phyloP scores from a whole-genome alignment of 2,329 filamentous ascomycete species.

The Curvularia hawaiiensis region DNA sequence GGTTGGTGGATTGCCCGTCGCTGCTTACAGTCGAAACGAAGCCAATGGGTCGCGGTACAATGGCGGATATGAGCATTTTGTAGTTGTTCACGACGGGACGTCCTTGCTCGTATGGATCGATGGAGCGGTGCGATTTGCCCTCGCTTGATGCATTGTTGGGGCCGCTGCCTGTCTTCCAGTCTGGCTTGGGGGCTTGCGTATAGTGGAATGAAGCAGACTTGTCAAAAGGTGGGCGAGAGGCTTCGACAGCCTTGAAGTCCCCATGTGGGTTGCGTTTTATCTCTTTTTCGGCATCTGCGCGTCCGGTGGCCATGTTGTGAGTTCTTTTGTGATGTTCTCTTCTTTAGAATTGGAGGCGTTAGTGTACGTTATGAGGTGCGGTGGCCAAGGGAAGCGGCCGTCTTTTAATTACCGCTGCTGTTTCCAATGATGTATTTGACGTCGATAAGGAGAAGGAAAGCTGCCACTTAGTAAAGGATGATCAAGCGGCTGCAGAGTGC shows the following conservation, averaged over 20 bases:
- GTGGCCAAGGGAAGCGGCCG: not conserved
- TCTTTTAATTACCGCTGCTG: not conserved
- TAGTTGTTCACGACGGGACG: constrained; percentile 78
- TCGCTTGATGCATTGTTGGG: constrained; percentile 62
- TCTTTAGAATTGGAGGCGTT: not conserved
- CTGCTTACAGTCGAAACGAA: constrained; percentile 63
- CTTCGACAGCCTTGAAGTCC: constrained; percentile 76
- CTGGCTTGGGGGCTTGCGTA: constrained; percentile 67
- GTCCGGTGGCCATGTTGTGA: constrained; percentile 31
- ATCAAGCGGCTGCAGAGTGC: constrained; percentile 7
- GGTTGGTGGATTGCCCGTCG: constrained; percentile 71
- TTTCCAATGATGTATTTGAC: not conserved
- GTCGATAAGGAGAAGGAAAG: not conserved
- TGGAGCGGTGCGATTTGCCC: constrained; percentile 69
- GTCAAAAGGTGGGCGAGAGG: constrained; percentile 67
- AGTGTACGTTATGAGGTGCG: not conserved
- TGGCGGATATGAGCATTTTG: constrained; percentile 84
- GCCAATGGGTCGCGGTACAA: constrained; percentile 81
- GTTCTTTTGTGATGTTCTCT: not conserved
- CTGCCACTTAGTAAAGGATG: constrained; percentile 3
- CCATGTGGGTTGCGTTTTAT: constrained; percentile 70
- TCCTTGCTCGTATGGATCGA: constrained; percentile 78
- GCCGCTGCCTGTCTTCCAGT: constrained; percentile 70
- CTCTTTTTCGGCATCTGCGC: constrained; percentile 53
- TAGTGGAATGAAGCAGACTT: constrained; percentile 55